A percentile compares a stretch with the other conserved stretches of the same genome.
Evolutionary conservation across 2,329 filamentous ascomycete genomes (phyloP).

Genomic region (Ophiosphaerella narmari): DNA sequence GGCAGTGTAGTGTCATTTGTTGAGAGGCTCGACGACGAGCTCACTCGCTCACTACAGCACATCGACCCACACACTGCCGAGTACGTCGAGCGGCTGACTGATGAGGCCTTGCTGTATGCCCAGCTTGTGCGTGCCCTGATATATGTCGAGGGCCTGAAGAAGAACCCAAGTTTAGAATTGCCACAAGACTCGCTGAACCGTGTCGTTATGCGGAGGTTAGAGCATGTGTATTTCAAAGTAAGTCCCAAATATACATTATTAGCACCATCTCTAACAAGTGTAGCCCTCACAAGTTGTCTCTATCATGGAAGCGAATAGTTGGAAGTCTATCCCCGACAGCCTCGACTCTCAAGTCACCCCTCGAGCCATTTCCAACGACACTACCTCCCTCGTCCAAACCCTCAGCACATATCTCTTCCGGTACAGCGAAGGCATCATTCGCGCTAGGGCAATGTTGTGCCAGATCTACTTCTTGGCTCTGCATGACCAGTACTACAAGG

Average conservation of each 20-base stretch:
- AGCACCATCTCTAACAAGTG: constrained; percentile 23
- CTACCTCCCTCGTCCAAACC: constrained; percentile 75
- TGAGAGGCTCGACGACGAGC: constrained; percentile 94
- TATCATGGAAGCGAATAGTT: constrained; percentile 92
- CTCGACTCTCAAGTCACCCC: constrained; percentile 83
- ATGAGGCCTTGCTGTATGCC: constrained; percentile 89
- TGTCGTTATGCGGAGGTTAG: constrained; percentile 88
- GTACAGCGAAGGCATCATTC: constrained; percentile 93
- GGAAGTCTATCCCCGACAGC: constrained; percentile 74
- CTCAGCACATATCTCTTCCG: constrained; percentile 95
- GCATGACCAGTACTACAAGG: constrained; percentile 97
- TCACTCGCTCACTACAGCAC: constrained; percentile 93
- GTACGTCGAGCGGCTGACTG: constrained; percentile 92
- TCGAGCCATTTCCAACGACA: constrained; percentile 69
- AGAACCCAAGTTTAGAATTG: constrained; percentile 70
- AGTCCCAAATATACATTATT: constrained; percentile 16
- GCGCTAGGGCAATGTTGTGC: constrained; percentile 95
- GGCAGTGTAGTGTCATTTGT: constrained; percentile 94
- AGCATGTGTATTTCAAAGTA: constrained; percentile 98
- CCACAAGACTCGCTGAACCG: constrained; percentile 90
- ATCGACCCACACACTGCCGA: constrained; percentile 99
- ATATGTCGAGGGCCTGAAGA: constrained; percentile 82
- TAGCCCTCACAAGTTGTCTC: constrained; percentile 87
- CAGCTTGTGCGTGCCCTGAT: constrained; percentile 85
- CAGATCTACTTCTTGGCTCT: constrained; percentile 98